Conservation (phyloP, 2,329 filamentous ascomycete genomes). For the Saccharata proteae region DNA sequence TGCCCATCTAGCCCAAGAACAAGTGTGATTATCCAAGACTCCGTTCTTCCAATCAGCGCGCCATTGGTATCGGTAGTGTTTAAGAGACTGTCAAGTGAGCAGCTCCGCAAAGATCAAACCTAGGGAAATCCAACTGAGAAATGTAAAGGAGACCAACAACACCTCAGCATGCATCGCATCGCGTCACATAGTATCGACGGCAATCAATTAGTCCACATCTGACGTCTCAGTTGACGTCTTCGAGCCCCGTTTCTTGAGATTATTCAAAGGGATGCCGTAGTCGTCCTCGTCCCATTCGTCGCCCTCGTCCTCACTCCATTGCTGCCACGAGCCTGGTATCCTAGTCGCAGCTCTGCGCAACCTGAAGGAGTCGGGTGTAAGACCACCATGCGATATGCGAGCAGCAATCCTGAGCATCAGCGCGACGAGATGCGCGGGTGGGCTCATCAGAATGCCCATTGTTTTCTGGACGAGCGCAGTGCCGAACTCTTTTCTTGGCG, state of each 20-base stretch:
- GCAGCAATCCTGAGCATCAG: constrained; percentile 75
- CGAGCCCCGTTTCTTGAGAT: too few species aligned
- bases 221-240: constrained; percentile 1
- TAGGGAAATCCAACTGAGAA: too few species aligned
- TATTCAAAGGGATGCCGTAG: constrained; percentile 37
- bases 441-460: constrained; percentile 62
- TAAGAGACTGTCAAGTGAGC: too few species aligned
- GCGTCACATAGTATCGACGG: constrained; percentile 8
- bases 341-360: constrained; percentile 17
- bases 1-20: too few species aligned
- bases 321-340: constrained; percentile 44
- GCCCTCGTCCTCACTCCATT: constrained; percentile 42
- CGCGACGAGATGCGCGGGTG: constrained; percentile 65
- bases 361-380: constrained; percentile 22
- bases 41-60: too few species aligned
- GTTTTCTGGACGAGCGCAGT: constrained; percentile 61
- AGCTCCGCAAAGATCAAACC: too few species aligned
- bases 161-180: too few species aligned
- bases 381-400: constrained; percentile 47
- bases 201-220: constrained; percentile 9
- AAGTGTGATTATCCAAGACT: too few species aligned
- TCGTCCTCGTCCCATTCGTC: constrained; percentile 42
- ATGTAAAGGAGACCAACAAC: too few species aligned
- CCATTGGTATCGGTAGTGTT: too few species aligned
- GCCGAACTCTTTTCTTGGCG: constrained; percentile 23